A percentile compares a stretch with the other conserved stretches of the same genome.
These are phyloP conservation scores for Dioscorea cayenensis DNA, from an alignment of 116 monocot species.

Conservation along the genomic window DNA sequence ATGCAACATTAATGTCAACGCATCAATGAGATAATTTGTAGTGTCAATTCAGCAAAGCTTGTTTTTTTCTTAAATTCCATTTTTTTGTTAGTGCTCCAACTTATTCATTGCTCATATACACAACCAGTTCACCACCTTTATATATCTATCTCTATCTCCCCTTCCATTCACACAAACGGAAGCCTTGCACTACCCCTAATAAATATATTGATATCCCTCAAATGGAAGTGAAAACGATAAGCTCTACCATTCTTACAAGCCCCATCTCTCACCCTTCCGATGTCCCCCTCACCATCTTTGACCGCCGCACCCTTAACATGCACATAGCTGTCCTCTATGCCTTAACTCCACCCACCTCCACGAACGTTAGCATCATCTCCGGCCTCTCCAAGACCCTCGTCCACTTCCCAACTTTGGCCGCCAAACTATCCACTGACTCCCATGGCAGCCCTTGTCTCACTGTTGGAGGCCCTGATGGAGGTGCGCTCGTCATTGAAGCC, in stretches of 20 bases:
- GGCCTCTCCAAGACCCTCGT: not conserved
- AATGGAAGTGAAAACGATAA: not conserved
- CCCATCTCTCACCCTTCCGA: too few species aligned
- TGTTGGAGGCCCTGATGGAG: not conserved
- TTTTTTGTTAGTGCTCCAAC: too few species aligned
- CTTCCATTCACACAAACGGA: too few species aligned
- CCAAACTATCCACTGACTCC: not conserved
- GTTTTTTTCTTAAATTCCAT: too few species aligned
- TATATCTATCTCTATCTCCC: too few species aligned
- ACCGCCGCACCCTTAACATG: not conserved
- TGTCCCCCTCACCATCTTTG: not conserved
- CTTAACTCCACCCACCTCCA: not conserved
- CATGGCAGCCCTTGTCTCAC: not conserved
- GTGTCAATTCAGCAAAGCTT: too few species aligned
- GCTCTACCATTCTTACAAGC: not conserved
- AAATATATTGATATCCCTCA: too few species aligned
- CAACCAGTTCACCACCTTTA: too few species aligned
- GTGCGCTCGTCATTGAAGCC: conserved; percentile 1
- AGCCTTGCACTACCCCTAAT: too few species aligned
- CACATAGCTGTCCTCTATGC: not conserved
- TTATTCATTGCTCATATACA: too few species aligned
- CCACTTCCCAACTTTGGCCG: not conserved
- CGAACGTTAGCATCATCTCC: not conserved
- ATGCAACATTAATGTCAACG: too few species aligned
- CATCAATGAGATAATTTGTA: too few species aligned